These are phyloP conservation scores for Coemansia furcata DNA, from an alignment of 192 early-diverging fungal species.

Conservation along the genomic window DNA sequence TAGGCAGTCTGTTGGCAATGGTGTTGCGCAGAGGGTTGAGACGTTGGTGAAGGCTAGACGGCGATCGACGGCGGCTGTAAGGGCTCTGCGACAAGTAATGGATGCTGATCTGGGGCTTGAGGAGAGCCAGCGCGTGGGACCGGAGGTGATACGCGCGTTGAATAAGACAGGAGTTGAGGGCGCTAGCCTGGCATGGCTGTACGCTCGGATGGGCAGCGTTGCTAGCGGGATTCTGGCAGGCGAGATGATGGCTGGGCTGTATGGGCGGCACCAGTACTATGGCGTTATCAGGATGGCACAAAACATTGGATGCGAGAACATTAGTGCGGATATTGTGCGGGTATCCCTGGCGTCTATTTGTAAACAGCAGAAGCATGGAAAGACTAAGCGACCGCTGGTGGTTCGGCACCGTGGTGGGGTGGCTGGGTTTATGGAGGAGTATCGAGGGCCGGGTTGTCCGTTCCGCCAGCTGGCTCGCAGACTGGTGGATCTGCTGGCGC, in stretches of 20 bases:
- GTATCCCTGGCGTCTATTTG: slow-evolving; percentile 13
- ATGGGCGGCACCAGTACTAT: neutral
- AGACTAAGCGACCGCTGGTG: neutral
- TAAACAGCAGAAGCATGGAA: slow-evolving; percentile 4
- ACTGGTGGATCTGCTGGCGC: slow-evolving; percentile 9
- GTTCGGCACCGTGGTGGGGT: neutral
- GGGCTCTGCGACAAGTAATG: neutral
- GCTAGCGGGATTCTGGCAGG: neutral
- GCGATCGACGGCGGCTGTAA: neutral
- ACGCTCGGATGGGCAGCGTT: neutral
- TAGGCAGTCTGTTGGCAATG: neutral
- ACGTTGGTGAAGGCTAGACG: neutral
- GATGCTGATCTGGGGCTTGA: neutral
- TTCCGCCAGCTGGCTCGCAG: slow-evolving; percentile 3
- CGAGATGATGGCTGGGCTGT: neutral
- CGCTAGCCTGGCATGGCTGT: neutral
- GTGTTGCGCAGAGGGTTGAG: neutral
- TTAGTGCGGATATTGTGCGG: slow-evolving; percentile 3
- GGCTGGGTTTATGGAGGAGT: neutral
- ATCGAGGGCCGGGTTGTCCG: neutral
- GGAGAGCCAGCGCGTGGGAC: neutral
- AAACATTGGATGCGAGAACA: neutral
- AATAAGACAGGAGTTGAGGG: neutral
- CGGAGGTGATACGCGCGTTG: neutral
- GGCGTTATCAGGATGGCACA: neutral